Conservation (phyloP, 108 stramenopile species). For the Chaetoceros tenuissimus region DNA sequence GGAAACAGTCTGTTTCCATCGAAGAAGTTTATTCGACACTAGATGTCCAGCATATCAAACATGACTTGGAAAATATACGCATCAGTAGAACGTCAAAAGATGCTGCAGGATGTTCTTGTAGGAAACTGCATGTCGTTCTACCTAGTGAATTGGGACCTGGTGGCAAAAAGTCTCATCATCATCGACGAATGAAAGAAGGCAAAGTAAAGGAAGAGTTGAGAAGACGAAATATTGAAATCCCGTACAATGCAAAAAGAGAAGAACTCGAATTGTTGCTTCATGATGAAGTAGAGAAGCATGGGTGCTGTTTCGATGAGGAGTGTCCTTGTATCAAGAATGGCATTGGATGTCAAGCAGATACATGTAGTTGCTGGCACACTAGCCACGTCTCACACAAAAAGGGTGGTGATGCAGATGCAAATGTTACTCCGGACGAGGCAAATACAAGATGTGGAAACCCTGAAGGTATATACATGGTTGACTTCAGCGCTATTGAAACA, state of each 20-base stretch:
- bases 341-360: slow-evolving; percentile 79
- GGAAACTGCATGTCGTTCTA: slow-evolving; percentile 65
- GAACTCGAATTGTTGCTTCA: slow-evolving; percentile 56
- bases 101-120: slow-evolving; percentile 69
- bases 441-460: slow-evolving; percentile 60
- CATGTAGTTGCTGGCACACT: slow-evolving; percentile 74
- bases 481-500: slow-evolving; percentile 36
- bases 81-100: slow-evolving; percentile 40
- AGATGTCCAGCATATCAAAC: slow-evolving; percentile 54
- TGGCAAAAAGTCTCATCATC: slow-evolving; percentile 44
- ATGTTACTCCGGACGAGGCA: slow-evolving; percentile 33
- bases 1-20: not conserved
- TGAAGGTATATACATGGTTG: slow-evolving; percentile 61
- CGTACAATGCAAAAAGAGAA: slow-evolving; percentile 28
- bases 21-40: slow-evolving; percentile 29
- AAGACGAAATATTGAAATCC: slow-evolving; percentile 37
- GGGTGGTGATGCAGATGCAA: slow-evolving; percentile 8
- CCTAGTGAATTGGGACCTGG: slow-evolving; percentile 30
- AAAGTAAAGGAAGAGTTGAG: slow-evolving; percentile 68
- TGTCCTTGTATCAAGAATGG: slow-evolving; percentile 68
- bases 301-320: slow-evolving; percentile 56
- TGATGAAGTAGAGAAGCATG: slow-evolving; percentile 54
- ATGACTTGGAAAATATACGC: slow-evolving; percentile 69
- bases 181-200: slow-evolving; percentile 51
- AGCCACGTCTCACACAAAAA: slow-evolving; percentile 33